Conservation (phyloP, 768 basidiomycete species). For the Tephrocybe sp. region DNA sequence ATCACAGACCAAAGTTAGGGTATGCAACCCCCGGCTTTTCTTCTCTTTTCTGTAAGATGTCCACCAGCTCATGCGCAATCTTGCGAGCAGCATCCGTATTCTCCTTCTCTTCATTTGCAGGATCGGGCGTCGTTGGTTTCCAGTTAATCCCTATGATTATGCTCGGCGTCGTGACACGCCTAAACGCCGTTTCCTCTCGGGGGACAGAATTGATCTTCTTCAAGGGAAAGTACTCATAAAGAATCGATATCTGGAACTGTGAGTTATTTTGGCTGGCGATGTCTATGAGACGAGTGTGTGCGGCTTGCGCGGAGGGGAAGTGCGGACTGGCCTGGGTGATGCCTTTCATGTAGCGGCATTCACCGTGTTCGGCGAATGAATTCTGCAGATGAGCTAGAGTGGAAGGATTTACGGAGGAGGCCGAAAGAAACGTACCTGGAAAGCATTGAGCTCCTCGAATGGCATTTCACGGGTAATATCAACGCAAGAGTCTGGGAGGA, state of each 20-base stretch:
- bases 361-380: conserved; percentile 30
- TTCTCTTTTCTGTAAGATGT: no score
- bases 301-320: conserved; percentile 24
- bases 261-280: conserved; percentile 23
- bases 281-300: no score
- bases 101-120: no score
- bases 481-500: conserved; percentile 35
- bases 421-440: conserved; percentile 29
- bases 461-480: conserved; percentile 44
- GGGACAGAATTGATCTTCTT: conserved; percentile 35
- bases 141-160: no score
- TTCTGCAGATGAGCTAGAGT: conserved; percentile 30
- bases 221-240: conserved; percentile 45
- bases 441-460: conserved; percentile 41
- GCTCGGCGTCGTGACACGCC: conserved; percentile 31
- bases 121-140: no score
- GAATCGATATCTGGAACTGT: conserved; percentile 23
- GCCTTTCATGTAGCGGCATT: conserved; percentile 42
- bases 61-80: no score
- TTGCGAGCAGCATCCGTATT: no score
- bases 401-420: not conserved
- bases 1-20: no score
- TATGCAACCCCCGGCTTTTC: no score
- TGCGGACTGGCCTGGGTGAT: conserved; percentile 29
- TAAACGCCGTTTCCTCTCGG: conserved; percentile 36